Evolutionary conservation across 169 alveolate species (phyloP), one percentile per base, ranked within the genome.

Genomic region (Eimeria tenella): DNA sequence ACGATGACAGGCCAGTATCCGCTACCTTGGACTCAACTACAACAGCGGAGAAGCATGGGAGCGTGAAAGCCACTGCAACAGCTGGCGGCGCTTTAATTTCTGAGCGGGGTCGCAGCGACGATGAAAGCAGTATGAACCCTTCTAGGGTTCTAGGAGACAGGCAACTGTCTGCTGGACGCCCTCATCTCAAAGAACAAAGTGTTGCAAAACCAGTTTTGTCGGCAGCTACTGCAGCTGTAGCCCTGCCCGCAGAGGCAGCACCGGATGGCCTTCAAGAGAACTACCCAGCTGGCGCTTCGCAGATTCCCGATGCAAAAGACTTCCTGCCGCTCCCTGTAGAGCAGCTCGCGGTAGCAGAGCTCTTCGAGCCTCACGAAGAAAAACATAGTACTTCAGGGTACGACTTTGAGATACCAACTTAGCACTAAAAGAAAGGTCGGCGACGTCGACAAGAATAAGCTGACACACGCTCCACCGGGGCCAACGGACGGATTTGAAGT

Each of bases 311-410:
- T 53, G 49, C 81, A 3, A 50, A 53, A 53, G 92, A 63, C 5
- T 9, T 62, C 25, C 13, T 49, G 25, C 58, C 60, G 53, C 81
- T 60, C 52, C 68, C 92, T 31, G 92, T 19, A 42, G 92, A 31
- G 52, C 81, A 62, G 53, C 92, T 84, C 53, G 92, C 42, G 52
- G 92, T 84, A 62, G 81, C 81, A 49, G 92, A 62, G 7, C 56
- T 84, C 17, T 84, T 84, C 13, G 92, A 63, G 65, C 81, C 92
- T 6, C 58, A 82, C 31, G 92, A 84, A 63, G 81, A 70, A 4
- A 79, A 25, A 52, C 50, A 31, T 5, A 31, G 21, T 17, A n/a
- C 65, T 62, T 25, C 92, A 17, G 81, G 13, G 49, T 84, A 84
- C 81, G 62, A 84, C 81, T 84, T 84, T 55, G 92, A 84, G 6